A percentile compares a stretch with the other conserved stretches of the same genome.
Conservation (phyloP, 2,329 filamentous ascomycete genomes). For the Keithomyces neogunnii region DNA sequence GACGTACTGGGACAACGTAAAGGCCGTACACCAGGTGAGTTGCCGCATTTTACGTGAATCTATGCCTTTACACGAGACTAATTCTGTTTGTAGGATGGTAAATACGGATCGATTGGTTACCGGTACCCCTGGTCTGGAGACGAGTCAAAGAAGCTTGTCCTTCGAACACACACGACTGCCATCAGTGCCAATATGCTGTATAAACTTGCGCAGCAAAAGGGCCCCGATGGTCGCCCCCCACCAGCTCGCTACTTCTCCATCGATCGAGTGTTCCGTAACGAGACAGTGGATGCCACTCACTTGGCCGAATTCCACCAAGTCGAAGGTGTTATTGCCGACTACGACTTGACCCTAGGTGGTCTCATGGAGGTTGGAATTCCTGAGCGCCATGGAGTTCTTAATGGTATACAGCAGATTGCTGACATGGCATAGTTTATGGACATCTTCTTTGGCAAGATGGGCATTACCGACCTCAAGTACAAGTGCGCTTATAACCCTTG, state of each 20-base stretch:
- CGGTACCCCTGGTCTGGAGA: conserved; percentile 88
- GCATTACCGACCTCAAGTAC: conserved; percentile 76
- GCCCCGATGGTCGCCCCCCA: conserved; percentile 56
- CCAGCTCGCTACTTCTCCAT: conserved; percentile 96
- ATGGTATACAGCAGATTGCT: background rate
- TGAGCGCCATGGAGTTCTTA: too few relatives aligned
- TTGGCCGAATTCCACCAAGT: conserved; percentile 98
- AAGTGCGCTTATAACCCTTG: conserved; percentile 61
- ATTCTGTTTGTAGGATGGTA: conserved; percentile 48
- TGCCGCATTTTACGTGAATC: background rate
- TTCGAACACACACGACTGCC: conserved; percentile 93
- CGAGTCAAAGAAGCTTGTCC: conserved; percentile 74
- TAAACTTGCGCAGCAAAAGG: conserved; percentile 74
- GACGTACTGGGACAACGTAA: conserved; percentile 81
- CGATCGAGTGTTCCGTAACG: conserved; percentile 95
- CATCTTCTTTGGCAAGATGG: conserved; percentile 95
- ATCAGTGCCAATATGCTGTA: conserved; percentile 86
- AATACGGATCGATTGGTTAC: conserved; percentile 93
- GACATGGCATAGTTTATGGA: conserved; percentile 60
- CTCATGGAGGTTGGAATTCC: conserved; percentile 53
- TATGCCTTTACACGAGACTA: background rate
- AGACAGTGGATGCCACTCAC: conserved; percentile 94
- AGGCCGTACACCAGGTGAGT: conserved; percentile 64
- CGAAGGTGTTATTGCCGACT: conserved; percentile 97
- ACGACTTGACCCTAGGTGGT: conserved; percentile 82